Conservation (phyloP, 768 basidiomycete species). For the Naganishia antarctica region DNA sequence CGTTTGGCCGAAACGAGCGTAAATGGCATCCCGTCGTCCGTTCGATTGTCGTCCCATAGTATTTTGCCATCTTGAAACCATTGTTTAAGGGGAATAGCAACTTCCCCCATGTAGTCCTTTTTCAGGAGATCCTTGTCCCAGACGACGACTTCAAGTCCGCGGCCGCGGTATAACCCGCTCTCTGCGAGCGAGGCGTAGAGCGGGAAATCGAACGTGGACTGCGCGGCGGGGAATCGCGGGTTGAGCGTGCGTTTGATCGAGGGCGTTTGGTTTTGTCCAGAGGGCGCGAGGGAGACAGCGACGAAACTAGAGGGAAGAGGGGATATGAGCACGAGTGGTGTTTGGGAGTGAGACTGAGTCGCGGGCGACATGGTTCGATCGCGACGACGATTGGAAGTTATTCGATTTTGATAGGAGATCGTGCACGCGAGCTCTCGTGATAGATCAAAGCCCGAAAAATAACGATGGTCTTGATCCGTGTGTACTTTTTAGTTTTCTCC, state of each 20-base stretch:
- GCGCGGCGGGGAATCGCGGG: slow-evolving; percentile 62
- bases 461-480: too few species aligned
- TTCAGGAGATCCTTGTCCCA: slow-evolving; percentile 80
- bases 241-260: slow-evolving; percentile 68
- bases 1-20: slow-evolving; percentile 55
- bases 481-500: too few species aligned
- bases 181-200: slow-evolving; percentile 72
- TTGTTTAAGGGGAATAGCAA: slow-evolving; percentile 67
- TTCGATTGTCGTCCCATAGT: background rate
- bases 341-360: too few species aligned
- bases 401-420: too few species aligned
- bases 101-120: slow-evolving; percentile 93
- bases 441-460: too few species aligned
- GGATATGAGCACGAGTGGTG: too few species aligned
- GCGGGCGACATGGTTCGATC: too few species aligned
- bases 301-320: slow-evolving; percentile 31
- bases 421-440: too few species aligned
- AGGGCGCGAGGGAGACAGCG: slow-evolving; percentile 63
- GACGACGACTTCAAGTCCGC: slow-evolving; percentile 68
- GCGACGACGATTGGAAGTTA: too few species aligned
- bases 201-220: slow-evolving; percentile 85
- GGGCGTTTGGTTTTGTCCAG: slow-evolving; percentile 66
- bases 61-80: slow-evolving; percentile 55
- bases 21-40: slow-evolving; percentile 49
- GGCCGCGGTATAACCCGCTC: slow-evolving; percentile 39